Base-by-base conservation (phyloP, 257 asterid genomes). In the Anisodus tanguticus region DNA sequence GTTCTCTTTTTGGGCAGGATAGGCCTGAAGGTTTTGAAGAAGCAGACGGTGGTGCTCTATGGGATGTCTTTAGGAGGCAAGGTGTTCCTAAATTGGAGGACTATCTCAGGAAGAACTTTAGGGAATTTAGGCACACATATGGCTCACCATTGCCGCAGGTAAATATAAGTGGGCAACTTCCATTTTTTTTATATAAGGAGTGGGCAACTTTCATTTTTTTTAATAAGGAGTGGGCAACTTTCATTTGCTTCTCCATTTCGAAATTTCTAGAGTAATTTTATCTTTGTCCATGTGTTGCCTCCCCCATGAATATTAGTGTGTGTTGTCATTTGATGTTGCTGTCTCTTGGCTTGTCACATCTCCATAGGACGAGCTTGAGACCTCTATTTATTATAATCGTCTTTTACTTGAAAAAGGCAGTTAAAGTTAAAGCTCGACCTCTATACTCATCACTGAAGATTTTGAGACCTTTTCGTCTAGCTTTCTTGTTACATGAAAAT, bases 11-110 rank as follows among this genome's bases (percentile, higher is more conserved):
- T 31, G 6, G 4, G 68, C 5, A 19, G 66, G 58, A 31, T 79
- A 70, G 3, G 63, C 2, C 81, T 7, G 89, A 85, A 88, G 82
- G 82, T 76, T 70, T 79, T 51, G 68, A 68, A 1, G 57, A 68
- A 15, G 43, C 86, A 80, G 91, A 89, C 60, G 91, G 93, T 77
- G 97, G 95, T 88, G 98, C 98, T 84, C 85, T 95, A 26, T 95
- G 98, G 98, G 98, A 95, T 87, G 91, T 95, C 41, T 95, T 93
- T 88, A 90, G 97, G 91, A 93, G 94, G 88, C 85, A 94, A 85
- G 97, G 94, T 77, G 91, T 93, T 39, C 94, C 97, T 31, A 89
- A 90, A 84, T 72, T 95, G 86, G 93, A 90, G 83, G 89, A 93
- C 11, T 95, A 87, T 45, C 86, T 90, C 85, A 86, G 85, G 87